A percentile compares a stretch with the other conserved stretches of the same genome.
Conservation (phyloP, 164 flowering plant genomes). For the Nymphaea colorata region DNA sequence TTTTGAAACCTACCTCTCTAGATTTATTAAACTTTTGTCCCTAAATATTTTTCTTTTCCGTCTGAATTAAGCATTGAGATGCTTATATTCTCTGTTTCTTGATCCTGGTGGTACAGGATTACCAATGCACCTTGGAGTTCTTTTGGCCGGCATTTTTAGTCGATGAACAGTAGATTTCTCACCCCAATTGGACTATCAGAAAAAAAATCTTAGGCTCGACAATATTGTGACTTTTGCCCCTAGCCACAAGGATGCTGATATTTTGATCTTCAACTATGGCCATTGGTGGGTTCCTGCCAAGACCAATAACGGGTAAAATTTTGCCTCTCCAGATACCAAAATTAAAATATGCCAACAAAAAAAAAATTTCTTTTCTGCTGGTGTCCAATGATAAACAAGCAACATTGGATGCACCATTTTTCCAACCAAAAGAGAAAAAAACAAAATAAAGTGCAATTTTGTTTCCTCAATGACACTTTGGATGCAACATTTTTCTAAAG, state of each 20-base stretch:
- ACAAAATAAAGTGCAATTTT: too few relatives aligned
- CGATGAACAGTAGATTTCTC: constrained; percentile 63
- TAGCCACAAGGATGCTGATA: constrained; percentile 67
- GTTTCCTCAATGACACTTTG: too few relatives aligned
- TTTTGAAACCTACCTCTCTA: not conserved
- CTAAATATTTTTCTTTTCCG: not conserved
- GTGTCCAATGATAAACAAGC: too few relatives aligned
- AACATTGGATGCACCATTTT: too few relatives aligned
- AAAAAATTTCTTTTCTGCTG: too few relatives aligned
- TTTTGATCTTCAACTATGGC: constrained; percentile 85
- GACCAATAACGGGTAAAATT: constrained; percentile 80
- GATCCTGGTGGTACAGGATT: constrained; percentile 42
- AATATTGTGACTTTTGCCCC: constrained; percentile 40
- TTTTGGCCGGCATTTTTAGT: constrained; percentile 85
- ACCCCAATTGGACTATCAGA: constrained; percentile 50
- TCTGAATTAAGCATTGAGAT: not conserved
- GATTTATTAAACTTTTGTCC: not conserved
- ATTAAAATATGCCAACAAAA: too few relatives aligned
- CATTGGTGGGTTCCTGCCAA: constrained; percentile 99
- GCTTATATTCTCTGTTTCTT: not conserved
- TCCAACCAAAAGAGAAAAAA: too few relatives aligned
- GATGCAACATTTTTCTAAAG: too few relatives aligned
- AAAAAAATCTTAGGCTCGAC: constrained; percentile 88
- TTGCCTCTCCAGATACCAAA: too few relatives aligned
- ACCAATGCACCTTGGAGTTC: constrained; percentile 71